Percentiles rank a stretch among this genome's conserved stretches.
Conservation (phyloP, 2,329 filamentous ascomycete species). For the Colletotrichum eremochloae region DNA sequence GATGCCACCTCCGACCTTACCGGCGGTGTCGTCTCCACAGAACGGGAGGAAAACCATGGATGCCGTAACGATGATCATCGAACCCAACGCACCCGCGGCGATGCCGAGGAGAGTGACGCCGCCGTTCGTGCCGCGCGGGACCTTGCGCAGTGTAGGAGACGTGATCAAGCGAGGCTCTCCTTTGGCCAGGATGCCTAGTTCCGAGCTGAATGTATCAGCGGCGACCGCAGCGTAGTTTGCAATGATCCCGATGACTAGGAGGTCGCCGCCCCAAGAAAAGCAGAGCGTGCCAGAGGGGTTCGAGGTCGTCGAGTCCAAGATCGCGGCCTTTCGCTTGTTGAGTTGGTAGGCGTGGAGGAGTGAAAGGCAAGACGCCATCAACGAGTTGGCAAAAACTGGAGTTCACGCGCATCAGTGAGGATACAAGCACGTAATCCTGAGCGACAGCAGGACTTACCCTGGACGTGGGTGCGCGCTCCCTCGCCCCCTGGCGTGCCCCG, state of each 20-base stretch:
- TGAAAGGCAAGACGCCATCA: conserved; percentile 77
- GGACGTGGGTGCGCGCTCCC: conserved; percentile 84
- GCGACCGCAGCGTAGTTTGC: conserved; percentile 92
- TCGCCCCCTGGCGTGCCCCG: conserved; percentile 82
- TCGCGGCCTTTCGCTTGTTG: conserved; percentile 58
- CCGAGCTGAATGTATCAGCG: conserved; percentile 94
- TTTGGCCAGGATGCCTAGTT: conserved; percentile 90
- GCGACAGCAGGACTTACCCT: conserved; percentile 66
- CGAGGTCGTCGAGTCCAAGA: conserved; percentile 50
- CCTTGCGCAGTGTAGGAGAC: conserved; percentile 78
- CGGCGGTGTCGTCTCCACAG: conserved; percentile 63
- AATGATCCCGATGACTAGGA: conserved; percentile 75
- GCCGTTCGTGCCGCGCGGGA: conserved; percentile 93
- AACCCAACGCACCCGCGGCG: conserved; percentile 79
- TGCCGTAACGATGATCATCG: conserved; percentile 76
- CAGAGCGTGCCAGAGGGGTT: conserved; percentile 61
- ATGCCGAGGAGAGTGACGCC: conserved; percentile 85
- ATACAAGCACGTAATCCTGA: neutral
- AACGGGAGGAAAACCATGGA: conserved; percentile 78
- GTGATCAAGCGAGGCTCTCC: conserved; percentile 87
- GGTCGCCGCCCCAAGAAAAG: conserved; percentile 72
- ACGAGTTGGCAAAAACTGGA: conserved; percentile 85
- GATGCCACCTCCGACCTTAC: conserved; percentile 57
- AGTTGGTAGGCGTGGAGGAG: conserved; percentile 74
- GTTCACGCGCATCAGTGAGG: neutral